Base-by-base conservation (phyloP, 2,329 filamentous ascomycete genomes). In the Fusarium piperis region DNA sequence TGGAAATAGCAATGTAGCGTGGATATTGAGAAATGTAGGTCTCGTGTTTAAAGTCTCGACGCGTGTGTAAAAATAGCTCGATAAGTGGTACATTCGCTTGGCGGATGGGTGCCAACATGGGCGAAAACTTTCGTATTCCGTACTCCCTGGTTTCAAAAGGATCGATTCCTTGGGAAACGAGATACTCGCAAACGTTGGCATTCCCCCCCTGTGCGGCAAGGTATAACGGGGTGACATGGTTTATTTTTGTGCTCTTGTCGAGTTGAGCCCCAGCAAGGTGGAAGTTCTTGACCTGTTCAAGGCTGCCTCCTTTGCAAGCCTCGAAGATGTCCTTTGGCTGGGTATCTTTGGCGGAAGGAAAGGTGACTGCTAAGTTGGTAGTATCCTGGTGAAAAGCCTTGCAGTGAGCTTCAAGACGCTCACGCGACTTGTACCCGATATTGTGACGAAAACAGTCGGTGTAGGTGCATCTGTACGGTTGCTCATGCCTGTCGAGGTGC, bases 391-490 rank as follows among this genome's bases (percentile, higher is more conserved):
- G 64, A 12, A 56, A 15, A 0, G 5, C 5, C 2, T 30, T 6
- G 5, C 2, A 2, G 1, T 67, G 63, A 0, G 35, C 5, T 16
- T 33, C 6, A 0, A 67, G 6, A 4, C 2, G 13, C 32, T 30
- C 0, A 0, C 1, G 0, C 0, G 57, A 44, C 6, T n/a, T 0
- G 0, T 12, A 46, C 0, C 65, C 65, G 0, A 30, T 0, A 0
- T 1, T 3, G 2, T 52, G 12, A 1, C 1, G 23, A n/a, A 57
- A 57, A 1, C 65, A 67, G 0, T 23, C 15, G 0, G 0, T 0
- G 0, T 67, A 1, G 0, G 2, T 18, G 23, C 65, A 68, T 0
- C 20, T 16, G 1, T 35, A 68, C 0, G 64, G 51, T 0, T 64
- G 32, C 0, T 57, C 23, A 3, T 68, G 65, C 0, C 1, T 18